Base-by-base conservation (phyloP, 2,329 filamentous ascomycete genomes). In the Fonsecaea pedrosoi region DNA sequence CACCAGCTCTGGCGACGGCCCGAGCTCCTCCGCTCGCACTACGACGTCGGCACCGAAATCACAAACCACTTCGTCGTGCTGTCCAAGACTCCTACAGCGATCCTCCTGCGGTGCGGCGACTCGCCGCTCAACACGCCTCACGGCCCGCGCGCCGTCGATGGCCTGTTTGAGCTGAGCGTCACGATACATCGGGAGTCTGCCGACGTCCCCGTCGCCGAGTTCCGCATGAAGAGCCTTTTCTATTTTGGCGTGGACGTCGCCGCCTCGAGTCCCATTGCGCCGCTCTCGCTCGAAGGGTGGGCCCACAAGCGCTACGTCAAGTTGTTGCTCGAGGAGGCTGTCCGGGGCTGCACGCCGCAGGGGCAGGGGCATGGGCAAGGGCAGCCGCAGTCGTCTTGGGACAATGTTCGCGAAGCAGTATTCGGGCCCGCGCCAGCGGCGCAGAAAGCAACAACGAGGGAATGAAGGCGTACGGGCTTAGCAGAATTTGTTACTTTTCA, bases 21-120 rank as follows among this genome's bases (percentile, higher is more conserved):
- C 8, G 82, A 88, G 60, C 83, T 92, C 1, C 76, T 82, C 8
- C 72, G 78, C n/a, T 86, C 82, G 64, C 81, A 71, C 8, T 92
- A 91, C 74, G 84, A 88, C 21, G 80, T 84, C 48, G 89, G 89
- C 37, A 90, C 89, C 0, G 74, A 82, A 50, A 84, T 92, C 65
- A 90, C 87, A 3, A 88, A 92, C 74, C 89, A 92, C 76, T 92
- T 92, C 74, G 87, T 91, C 75, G 88, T 92, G 0, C 79, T 92
- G 1, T 85, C 88, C 59, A 89, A 89, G 78, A 88, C 85, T 0
- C 79, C 84, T 0, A 82, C 82, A 6, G 80, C 83, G 9, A 88
- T 91, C 66, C 82, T 87, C 0, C 82, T 91, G 21, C 86, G 89
- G 25, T 89, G 86, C 70, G 89, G 89, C 12, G 89, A 89, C 69